A percentile compares a stretch with the other conserved stretches of the same genome.
Evolutionary conservation across 176 grass and related monocot species (phyloP).

Genomic region (Eragrostis curvula): DNA sequence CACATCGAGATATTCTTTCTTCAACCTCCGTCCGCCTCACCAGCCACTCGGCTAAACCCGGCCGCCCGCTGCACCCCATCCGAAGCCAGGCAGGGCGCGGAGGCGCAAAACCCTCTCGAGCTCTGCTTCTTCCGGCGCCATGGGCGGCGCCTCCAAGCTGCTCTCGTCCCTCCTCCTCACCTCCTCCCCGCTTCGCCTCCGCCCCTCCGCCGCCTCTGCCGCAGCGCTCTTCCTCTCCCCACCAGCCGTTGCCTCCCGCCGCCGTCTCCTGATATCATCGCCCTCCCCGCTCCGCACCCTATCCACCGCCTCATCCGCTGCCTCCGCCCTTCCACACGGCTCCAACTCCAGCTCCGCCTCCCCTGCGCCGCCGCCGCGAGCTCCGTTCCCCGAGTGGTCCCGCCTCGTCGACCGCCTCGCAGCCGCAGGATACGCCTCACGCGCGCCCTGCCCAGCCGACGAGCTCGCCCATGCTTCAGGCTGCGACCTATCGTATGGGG

Average conservation of each 20-base stretch:
- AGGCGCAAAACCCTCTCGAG: slow-evolving; percentile 29
- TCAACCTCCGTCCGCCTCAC: slow-evolving; percentile 19
- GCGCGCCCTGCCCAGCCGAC: slow-evolving; percentile 14
- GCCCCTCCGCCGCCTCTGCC: slow-evolving; percentile 35
- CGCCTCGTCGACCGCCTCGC: slow-evolving; percentile 65
- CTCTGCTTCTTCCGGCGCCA: slow-evolving; percentile 25
- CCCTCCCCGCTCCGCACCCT: slow-evolving; percentile 15
- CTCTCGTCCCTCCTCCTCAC: slow-evolving; percentile 64
- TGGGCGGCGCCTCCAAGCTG: slow-evolving; percentile 79
- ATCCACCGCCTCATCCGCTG: slow-evolving; percentile 28
- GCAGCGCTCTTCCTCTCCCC: slow-evolving; percentile 50
- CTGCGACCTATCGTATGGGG: slow-evolving; percentile 49
- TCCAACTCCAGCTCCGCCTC: neutral
- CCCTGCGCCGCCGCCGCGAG: neutral
- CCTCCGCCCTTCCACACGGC: slow-evolving; percentile 26
- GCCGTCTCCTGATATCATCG: slow-evolving; percentile 32
- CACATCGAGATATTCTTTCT: slow-evolving; percentile 43
- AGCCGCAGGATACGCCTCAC: slow-evolving; percentile 48
- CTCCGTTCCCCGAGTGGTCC: slow-evolving; percentile 69
- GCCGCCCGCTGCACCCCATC: slow-evolving; percentile 22
- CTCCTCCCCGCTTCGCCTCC: slow-evolving; percentile 57
- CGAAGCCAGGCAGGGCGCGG: neutral
- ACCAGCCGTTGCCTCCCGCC: slow-evolving; percentile 31
- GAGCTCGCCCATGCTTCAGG: slow-evolving; percentile 34
- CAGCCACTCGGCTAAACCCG: slow-evolving; percentile 16